These are phyloP conservation scores for Prillingera fragicola DNA, from an alignment of 1,284 basidiomycete genomes.

Conservation along the genomic window DNA sequence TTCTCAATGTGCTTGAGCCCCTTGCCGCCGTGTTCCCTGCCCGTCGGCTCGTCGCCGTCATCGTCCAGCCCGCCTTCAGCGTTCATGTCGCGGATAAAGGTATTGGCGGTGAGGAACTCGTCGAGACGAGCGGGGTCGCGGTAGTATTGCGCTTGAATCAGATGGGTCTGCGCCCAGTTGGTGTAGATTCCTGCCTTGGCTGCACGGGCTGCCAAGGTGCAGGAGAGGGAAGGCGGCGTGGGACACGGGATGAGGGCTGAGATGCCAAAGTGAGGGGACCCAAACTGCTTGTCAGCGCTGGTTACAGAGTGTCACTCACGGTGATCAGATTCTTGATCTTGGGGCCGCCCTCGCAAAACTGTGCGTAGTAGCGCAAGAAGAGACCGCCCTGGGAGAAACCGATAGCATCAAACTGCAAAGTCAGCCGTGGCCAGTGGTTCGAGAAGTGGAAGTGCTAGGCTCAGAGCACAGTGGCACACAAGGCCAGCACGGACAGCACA, in stretches of 20 bases:
- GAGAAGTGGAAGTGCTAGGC: background rate
- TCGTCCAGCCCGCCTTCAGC: slow-evolving; percentile 20
- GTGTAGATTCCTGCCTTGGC: slow-evolving; percentile 72
- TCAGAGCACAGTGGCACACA: too few relatives aligned
- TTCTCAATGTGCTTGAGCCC: slow-evolving; percentile 42
- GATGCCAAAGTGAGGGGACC: slow-evolving; percentile 47
- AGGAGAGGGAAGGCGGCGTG: slow-evolving; percentile 52
- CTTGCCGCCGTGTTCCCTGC: slow-evolving; percentile 23
- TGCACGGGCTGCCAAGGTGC: slow-evolving; percentile 66
- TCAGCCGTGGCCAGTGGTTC: background rate
- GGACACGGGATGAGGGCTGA: slow-evolving; percentile 46
- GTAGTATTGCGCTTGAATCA: slow-evolving; percentile 90
- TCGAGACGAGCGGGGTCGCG: slow-evolving; percentile 73
- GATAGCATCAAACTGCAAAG: slow-evolving; percentile 71
- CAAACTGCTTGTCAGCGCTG: slow-evolving; percentile 47
- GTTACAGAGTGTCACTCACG: slow-evolving; percentile 36
- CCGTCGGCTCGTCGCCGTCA: slow-evolving; percentile 5
- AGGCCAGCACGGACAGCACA: too few relatives aligned
- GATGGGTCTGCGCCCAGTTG: slow-evolving; percentile 70
- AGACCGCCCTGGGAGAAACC: slow-evolving; percentile 93
- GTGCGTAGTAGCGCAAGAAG: slow-evolving; percentile 83
- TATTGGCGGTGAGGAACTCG: slow-evolving; percentile 63
- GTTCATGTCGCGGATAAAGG: slow-evolving; percentile 48
- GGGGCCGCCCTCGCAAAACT: slow-evolving; percentile 68
- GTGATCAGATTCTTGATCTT: slow-evolving; percentile 81